Conservation (phyloP, 1,284 basidiomycete species). For the Tilletia caries region DNA sequence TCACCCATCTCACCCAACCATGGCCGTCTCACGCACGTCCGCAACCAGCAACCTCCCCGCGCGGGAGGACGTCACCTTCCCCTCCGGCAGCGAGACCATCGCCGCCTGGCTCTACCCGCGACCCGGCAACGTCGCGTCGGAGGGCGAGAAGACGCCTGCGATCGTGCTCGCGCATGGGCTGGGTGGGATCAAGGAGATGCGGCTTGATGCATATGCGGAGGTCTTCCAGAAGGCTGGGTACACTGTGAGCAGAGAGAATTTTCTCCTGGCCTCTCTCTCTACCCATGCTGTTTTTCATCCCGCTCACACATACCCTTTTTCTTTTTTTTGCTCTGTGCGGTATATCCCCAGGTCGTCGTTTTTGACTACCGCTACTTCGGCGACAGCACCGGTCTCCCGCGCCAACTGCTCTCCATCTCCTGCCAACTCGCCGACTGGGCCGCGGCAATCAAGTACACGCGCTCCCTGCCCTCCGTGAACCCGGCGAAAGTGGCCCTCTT, state of each 20-base stretch:
- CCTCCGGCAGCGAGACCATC: conserved; percentile 22
- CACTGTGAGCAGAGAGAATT: too few relatives aligned
- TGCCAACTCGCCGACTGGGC: conserved; percentile 39
- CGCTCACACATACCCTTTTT: neutral
- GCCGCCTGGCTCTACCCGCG: conserved; percentile 32
- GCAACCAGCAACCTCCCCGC: neutral
- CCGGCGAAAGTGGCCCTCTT: conserved; percentile 33
- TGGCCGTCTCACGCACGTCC: too few relatives aligned
- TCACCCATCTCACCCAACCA: too few relatives aligned
- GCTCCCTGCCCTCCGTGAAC: conserved; percentile 28
- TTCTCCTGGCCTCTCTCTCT: too few relatives aligned
- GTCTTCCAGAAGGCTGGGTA: conserved; percentile 28
- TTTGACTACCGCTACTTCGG: conserved; percentile 45
- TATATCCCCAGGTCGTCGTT: conserved; percentile 16
- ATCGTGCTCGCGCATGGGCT: conserved; percentile 39
- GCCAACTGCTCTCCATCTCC: conserved; percentile 32
- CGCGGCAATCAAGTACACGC: conserved; percentile 26
- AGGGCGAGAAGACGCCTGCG: conserved; percentile 18
- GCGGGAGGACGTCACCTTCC: conserved; percentile 29
- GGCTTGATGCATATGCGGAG: conserved; percentile 29
- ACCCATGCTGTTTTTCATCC: neutral
- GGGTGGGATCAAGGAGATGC: conserved; percentile 36
- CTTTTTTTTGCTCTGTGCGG: neutral
- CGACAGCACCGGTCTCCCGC: conserved; percentile 26
- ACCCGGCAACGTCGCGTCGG: neutral